phyloP scores from a whole-genome alignment of 768 basidiomycete genomes.

The Pulveroboletus sp. region DNA sequence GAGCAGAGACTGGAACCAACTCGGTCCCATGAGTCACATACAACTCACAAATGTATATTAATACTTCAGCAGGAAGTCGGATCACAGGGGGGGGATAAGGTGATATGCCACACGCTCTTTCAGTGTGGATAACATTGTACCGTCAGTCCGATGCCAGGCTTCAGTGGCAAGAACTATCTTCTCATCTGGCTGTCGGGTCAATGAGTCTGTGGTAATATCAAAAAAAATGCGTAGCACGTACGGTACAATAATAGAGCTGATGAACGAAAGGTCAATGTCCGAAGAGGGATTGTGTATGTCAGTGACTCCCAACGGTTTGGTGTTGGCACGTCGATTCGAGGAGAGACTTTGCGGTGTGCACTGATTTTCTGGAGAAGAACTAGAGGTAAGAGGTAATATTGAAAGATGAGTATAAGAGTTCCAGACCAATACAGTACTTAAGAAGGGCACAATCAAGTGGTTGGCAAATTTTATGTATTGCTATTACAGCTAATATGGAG shows the following conservation, averaged over 20 bases:
- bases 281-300: background rate
- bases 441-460: too few species aligned
- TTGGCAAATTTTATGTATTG: too few species aligned
- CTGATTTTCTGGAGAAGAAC: background rate
- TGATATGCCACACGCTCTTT: background rate
- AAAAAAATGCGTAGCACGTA: background rate
- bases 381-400: background rate
- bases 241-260: background rate
- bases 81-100: conserved; percentile 1
- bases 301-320: background rate
- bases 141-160: background rate
- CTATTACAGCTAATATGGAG: too few species aligned
- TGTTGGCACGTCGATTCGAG: background rate
- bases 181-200: background rate
- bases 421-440: too few species aligned
- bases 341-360: background rate
- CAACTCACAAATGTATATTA: conserved; percentile 15
- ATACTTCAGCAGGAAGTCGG: conserved; percentile 33
- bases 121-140: background rate
- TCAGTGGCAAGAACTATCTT: background rate
- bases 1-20: background rate
- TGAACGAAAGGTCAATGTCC: background rate
- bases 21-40: background rate
- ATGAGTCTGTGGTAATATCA: background rate
- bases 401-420: too few species aligned